Conservation (phyloP, 768 basidiomycete species). For the Psilocybe cyanescens region DNA sequence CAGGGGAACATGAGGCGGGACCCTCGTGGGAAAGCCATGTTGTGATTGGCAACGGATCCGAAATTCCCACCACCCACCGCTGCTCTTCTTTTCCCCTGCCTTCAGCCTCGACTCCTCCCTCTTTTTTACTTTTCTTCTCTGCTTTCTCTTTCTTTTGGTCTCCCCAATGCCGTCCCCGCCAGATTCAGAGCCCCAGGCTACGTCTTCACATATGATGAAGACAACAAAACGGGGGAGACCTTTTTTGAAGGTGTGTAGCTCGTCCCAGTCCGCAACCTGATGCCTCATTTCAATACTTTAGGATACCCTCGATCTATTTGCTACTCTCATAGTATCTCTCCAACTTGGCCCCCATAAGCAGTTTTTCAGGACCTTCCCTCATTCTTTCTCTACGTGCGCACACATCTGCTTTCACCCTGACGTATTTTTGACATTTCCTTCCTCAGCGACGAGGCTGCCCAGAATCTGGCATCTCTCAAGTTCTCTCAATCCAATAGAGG, state of each 20-base stretch:
- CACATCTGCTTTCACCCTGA: slow-evolving; percentile 20
- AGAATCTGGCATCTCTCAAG: slow-evolving; percentile 92
- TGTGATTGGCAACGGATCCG: slow-evolving; percentile 47
- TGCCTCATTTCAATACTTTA: slow-evolving; percentile 33
- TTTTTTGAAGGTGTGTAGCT: slow-evolving; percentile 75
- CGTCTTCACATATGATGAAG: slow-evolving; percentile 97
- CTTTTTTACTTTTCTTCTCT: slow-evolving; percentile 41
- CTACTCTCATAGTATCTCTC: slow-evolving; percentile 93
- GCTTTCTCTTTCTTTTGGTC: slow-evolving; percentile 55
- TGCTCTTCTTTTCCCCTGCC: slow-evolving; percentile 29
- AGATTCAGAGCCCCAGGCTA: slow-evolving; percentile 54
- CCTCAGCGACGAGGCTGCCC: slow-evolving; percentile 88
- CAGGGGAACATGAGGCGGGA: slow-evolving; percentile 39
- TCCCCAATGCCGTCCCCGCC: slow-evolving; percentile 44
- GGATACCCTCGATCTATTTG: slow-evolving; percentile 98
- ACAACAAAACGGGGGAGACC: slow-evolving; percentile 95
- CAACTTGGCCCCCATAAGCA: slow-evolving; percentile 89
- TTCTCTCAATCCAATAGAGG: slow-evolving; percentile 99
- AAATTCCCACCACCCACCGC: slow-evolving; percentile 36
- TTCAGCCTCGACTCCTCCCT: slow-evolving; percentile 25
- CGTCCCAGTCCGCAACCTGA: not conserved
- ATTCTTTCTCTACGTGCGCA: slow-evolving; percentile 93
- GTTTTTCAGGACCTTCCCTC: slow-evolving; percentile 93
- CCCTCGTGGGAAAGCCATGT: slow-evolving; percentile 43
- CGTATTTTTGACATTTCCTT: slow-evolving; percentile 17